These are phyloP conservation scores for Akanthomyces uredinophilus DNA, from an alignment of 2,329 filamentous ascomycete species.

Conservation along the genomic window DNA sequence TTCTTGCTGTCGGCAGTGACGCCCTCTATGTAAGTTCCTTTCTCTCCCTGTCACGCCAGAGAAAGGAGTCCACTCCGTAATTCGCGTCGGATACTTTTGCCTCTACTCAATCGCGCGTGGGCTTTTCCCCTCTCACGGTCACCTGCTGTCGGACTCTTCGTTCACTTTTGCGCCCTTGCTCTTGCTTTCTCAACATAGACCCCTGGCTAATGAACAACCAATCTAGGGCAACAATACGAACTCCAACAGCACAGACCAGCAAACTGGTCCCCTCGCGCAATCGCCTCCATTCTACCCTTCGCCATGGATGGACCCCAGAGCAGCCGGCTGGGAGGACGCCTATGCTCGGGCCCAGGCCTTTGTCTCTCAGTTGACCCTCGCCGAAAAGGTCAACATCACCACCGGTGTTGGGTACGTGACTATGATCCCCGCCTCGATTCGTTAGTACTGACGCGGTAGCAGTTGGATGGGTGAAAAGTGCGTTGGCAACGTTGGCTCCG, in stretches of 20 bases:
- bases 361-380: constrained; percentile 74
- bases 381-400: constrained; percentile 92
- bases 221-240: constrained; percentile 19
- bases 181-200: not conserved
- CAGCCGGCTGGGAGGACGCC: constrained; percentile 67
- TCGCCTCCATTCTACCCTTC: constrained; percentile 71
- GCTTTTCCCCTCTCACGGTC: not conserved
- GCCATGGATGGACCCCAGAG: constrained; percentile 75
- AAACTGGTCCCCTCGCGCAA: constrained; percentile 25
- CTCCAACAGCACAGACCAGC: constrained; percentile 6
- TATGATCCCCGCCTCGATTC: not conserved
- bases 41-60: not conserved
- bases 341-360: constrained; percentile 72
- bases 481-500: constrained; percentile 69
- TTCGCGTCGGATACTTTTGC: not conserved
- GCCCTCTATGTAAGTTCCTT: constrained; percentile 18
- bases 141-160: not conserved
- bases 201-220: not conserved
- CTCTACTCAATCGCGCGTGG: not conserved
- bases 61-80: not conserved
- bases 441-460: not conserved
- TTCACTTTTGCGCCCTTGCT: not conserved
- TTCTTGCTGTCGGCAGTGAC: constrained; percentile 27
- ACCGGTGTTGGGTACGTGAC: constrained; percentile 72
- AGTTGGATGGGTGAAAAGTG: constrained; percentile 58